Evolutionary conservation across 2,329 filamentous ascomycete species (phyloP).

Genomic region (Capronia americana): DNA sequence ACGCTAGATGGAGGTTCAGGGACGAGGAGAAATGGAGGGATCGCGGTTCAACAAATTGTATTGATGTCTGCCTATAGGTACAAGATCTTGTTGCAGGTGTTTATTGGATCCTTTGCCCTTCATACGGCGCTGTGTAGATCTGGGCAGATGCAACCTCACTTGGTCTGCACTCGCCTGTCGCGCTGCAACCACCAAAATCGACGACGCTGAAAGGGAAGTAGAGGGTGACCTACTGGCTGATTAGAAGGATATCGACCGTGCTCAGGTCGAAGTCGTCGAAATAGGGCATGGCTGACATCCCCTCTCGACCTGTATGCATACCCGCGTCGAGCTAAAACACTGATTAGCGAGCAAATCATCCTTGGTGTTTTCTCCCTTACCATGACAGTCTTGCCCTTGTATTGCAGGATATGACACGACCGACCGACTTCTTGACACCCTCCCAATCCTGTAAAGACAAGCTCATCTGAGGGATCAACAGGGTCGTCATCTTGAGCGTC

Average conservation of each 20-base stretch:
- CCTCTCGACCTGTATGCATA: conserved; percentile 84
- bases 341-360: conserved; percentile 21
- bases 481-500: conserved; percentile 73
- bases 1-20: conserved; percentile 14
- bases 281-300: conserved; percentile 89
- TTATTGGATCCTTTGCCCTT: conserved; percentile 1
- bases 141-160: not conserved
- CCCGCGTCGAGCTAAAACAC: conserved; percentile 82
- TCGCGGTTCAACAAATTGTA: conserved; percentile 38
- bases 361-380: conserved; percentile 56
- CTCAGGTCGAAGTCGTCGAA: conserved; percentile 99
- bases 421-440: conserved; percentile 97
- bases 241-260: conserved; percentile 93
- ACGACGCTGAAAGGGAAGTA: conserved; percentile 38
- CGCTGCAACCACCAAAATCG: conserved; percentile 23
- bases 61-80: conserved; percentile 37
- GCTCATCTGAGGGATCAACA: conserved; percentile 89
- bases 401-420: conserved; percentile 97
- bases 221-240: conserved; percentile 87
- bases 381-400: conserved; percentile 99
- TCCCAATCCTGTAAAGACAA: conserved; percentile 91
- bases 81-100: conserved; percentile 16
- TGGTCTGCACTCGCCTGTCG: not conserved
- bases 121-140: not conserved
- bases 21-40: conserved; percentile 19